These are phyloP conservation scores for Glaciozyma antarctica DNA, from an alignment of 768 basidiomycete species.

Conservation along the genomic window DNA sequence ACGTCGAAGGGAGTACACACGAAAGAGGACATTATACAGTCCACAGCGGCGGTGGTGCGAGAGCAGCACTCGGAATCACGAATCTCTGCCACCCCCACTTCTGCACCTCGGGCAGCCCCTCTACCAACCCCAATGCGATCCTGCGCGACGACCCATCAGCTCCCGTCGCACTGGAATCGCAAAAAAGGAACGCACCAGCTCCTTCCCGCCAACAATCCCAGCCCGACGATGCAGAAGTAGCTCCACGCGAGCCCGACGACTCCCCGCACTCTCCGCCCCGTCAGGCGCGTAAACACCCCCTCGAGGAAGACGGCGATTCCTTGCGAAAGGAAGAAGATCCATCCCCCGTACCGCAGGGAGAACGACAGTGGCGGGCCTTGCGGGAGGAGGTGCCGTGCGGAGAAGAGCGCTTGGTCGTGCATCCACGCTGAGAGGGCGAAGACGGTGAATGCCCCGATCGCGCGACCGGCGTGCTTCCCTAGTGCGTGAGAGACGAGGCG, in stretches of 20 bases:
- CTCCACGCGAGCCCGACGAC: not conserved
- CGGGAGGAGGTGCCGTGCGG: not conserved
- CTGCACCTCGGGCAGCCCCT: not conserved
- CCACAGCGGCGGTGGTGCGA: not conserved
- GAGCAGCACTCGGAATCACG: not conserved
- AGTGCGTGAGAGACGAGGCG: not conserved
- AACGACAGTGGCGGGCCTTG: conserved; percentile 2
- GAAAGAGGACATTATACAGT: not conserved
- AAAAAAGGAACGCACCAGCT: not conserved
- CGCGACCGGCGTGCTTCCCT: not conserved
- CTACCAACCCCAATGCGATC: not conserved
- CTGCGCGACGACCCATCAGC: too few species aligned
- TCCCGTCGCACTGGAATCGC: too few species aligned
- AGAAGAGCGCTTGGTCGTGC: conserved; percentile 23
- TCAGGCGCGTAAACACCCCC: not conserved
- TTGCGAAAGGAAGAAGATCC: conserved; percentile 22
- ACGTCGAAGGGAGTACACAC: too few species aligned
- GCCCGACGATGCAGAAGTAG: not conserved
- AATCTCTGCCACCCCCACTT: not conserved
- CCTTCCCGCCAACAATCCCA: not conserved
- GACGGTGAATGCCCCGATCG: conserved; percentile 8
- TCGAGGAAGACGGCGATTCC: conserved; percentile 19
- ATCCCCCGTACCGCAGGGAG: conserved; percentile 15
- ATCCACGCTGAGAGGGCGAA: conserved; percentile 18
- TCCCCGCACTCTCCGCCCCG: not conserved